Percentiles rank a stretch among this genome's conserved stretches.
phyloP scores from a whole-genome alignment of 768 basidiomycete genomes.

The Coprinopsis marcescibilis region DNA sequence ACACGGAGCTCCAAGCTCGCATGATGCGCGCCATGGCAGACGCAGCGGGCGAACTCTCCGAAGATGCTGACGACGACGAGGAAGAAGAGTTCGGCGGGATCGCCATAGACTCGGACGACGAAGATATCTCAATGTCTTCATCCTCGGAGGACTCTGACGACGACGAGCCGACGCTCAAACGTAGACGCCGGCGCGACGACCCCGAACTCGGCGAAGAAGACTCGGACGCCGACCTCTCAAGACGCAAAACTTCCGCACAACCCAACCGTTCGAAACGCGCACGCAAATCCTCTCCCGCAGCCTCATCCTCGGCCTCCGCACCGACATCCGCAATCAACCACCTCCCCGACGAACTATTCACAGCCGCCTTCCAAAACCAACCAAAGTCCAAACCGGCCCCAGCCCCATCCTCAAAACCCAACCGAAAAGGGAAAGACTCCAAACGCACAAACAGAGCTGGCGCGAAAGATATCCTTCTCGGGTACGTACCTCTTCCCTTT shows the following conservation, averaged over 20 bases:
- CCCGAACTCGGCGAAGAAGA: not conserved
- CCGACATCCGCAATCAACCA: too few species aligned
- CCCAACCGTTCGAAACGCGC: too few species aligned
- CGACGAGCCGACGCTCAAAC: not conserved
- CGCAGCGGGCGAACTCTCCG: not conserved
- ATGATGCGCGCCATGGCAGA: not conserved
- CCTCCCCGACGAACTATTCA: conserved; percentile 63
- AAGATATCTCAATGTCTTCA: not conserved
- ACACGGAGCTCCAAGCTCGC: not conserved
- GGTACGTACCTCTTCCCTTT: conserved; percentile 33
- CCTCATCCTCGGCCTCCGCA: not conserved
- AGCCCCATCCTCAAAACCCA: conserved; percentile 12
- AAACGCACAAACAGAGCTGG: conserved; percentile 26
- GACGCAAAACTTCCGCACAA: too few species aligned
- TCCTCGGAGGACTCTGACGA: not conserved
- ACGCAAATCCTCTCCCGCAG: too few species aligned
- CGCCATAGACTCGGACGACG: not conserved
- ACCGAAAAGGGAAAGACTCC: conserved; percentile 19
- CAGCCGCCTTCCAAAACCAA: conserved; percentile 39
- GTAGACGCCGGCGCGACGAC: not conserved
- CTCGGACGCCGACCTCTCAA: not conserved
- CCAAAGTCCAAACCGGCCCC: conserved; percentile 21
- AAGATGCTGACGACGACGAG: not conserved
- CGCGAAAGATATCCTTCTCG: conserved; percentile 49
- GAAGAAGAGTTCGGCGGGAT: not conserved